These are phyloP conservation scores for Rhynchosporium agropyri DNA, from an alignment of 2,329 filamentous ascomycete species.

Conservation along the genomic window DNA sequence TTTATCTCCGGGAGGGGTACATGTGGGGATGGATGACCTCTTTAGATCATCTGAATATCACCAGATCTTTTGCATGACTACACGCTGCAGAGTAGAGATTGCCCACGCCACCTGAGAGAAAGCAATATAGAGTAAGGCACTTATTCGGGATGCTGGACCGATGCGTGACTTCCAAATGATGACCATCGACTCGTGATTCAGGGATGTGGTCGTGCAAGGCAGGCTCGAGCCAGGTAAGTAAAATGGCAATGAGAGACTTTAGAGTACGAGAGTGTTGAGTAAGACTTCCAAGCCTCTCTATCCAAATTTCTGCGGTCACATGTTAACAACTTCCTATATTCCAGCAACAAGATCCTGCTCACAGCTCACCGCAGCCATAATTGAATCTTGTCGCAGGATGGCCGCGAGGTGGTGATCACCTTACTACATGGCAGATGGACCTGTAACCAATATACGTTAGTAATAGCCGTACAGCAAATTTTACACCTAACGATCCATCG, in stretches of 20 bases:
- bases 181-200: background rate
- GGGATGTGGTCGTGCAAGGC: background rate
- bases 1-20: background rate
- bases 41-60: background rate
- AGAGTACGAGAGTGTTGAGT: background rate
- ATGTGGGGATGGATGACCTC: background rate
- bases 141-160: background rate
- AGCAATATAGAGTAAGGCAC: background rate
- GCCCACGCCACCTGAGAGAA: no score
- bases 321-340: no score
- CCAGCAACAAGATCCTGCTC: no score
- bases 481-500: background rate
- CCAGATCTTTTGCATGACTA: conserved; percentile 5
- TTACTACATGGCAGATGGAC: background rate
- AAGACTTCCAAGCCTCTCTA: no score
- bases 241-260: background rate
- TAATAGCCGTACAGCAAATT: conserved; percentile 11
- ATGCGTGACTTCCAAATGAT: background rate
- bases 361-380: no score
- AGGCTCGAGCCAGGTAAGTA: background rate
- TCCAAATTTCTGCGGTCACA: no score
- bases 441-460: conserved; percentile 12
- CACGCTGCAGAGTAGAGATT: background rate
- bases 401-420: no score
- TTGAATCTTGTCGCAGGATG: no score